Evolutionary conservation across 2,329 filamentous ascomycete genomes (phyloP).

Genomic region (Fonsecaea multimorphosa): DNA sequence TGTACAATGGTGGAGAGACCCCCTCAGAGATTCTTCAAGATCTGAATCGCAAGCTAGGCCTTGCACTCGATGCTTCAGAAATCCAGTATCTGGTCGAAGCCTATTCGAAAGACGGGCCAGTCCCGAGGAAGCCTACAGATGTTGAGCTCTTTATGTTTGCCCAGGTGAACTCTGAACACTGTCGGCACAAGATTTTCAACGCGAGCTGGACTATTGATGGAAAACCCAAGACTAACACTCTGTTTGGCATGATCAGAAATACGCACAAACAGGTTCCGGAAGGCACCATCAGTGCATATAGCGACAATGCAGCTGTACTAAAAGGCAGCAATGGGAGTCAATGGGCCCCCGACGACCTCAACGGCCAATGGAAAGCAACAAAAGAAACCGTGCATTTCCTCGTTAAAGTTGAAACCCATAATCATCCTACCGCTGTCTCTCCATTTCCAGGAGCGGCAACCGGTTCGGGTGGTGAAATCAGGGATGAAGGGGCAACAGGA

Average conservation of each 20-base stretch:
- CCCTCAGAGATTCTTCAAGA: conserved; percentile 76
- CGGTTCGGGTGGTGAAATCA: conserved; percentile 91
- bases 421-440: conserved; percentile 94
- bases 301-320: conserved; percentile 95
- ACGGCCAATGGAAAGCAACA: conserved; percentile 83
- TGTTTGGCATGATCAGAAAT: conserved; percentile 96
- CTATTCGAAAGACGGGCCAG: conserved; percentile 68
- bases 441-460: conserved; percentile 93
- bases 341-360: conserved; percentile 87
- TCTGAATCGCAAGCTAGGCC: conserved; percentile 82
- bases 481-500: conserved; percentile 93
- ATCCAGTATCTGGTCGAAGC: conserved; percentile 93
- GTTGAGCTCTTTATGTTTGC: conserved; percentile 99
- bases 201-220: conserved; percentile 95
- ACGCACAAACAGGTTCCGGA: conserved; percentile 80
- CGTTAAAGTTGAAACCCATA: conserved; percentile 96
- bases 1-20: conserved; percentile 68
- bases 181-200: conserved; percentile 89
- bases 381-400: conserved; percentile 88
- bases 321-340: conserved; percentile 73
- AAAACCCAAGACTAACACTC: conserved; percentile 73
- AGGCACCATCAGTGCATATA: conserved; percentile 93
- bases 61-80: conserved; percentile 85
- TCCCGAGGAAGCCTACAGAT: conserved; percentile 73
- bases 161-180: conserved; percentile 98